phyloP scores from a whole-genome alignment of 345 rosid species.

The Heritiera fomes region DNA sequence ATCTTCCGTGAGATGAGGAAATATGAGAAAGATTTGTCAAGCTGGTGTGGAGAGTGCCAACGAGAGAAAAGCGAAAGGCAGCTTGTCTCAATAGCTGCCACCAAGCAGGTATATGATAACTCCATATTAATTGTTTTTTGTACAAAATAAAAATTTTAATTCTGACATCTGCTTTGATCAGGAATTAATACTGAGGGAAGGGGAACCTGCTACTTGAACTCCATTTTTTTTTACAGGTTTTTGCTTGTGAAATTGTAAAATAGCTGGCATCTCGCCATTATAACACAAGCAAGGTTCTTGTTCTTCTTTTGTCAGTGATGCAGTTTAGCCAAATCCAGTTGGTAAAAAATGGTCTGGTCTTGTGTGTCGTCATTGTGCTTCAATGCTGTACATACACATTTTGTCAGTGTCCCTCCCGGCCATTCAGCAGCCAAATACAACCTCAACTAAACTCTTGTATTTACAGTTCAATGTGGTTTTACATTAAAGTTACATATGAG shows the following conservation, averaged over 20 bases:
- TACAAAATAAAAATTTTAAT: neutral
- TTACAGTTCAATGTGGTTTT: neutral
- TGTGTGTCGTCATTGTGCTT: neutral
- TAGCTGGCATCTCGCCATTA: slow-evolving; percentile 9
- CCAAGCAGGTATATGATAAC: slow-evolving; percentile 55
- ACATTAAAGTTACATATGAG: neutral
- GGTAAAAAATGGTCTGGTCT: neutral
- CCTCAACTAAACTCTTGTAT: neutral
- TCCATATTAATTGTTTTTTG: no score
- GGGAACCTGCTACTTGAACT: slow-evolving; percentile 46
- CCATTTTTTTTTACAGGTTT: neutral
- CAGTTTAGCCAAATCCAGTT: neutral
- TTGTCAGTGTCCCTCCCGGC: neutral
- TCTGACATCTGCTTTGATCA: slow-evolving; percentile 17
- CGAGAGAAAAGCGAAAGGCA: slow-evolving; percentile 73
- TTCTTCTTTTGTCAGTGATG: neutral
- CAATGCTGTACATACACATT: neutral
- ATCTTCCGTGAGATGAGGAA: slow-evolving; percentile 81
- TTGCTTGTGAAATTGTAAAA: slow-evolving; percentile 25
- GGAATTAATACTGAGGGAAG: slow-evolving; percentile 53
- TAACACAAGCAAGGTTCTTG: neutral
- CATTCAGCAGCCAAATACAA: no score
- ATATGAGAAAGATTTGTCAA: slow-evolving; percentile 76
- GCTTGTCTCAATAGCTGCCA: slow-evolving; percentile 45
- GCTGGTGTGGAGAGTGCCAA: slow-evolving; percentile 91